Base-by-base conservation (phyloP, 73 alveolate genomes). In the Diophrys sp. region DNA sequence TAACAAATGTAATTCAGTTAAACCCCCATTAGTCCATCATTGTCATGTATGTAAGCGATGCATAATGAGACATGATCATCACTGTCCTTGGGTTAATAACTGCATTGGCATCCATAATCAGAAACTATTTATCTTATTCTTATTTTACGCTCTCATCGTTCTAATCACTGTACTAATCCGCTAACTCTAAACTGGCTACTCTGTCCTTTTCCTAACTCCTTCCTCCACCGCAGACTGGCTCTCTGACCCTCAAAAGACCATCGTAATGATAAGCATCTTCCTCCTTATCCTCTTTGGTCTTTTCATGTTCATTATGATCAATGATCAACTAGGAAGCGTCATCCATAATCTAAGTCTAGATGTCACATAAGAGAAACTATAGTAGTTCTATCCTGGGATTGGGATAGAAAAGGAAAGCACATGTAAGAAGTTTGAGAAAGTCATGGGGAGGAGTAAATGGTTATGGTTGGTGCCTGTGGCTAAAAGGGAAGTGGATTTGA, bases 51-150 rank as follows among this genome's bases (percentile, higher is more conserved):
- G 95, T 55, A 76, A 69, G 25, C 33, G 80, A 23, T 89, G 95
- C 79, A 57, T 89, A 0, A 76, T 73, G 0, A 84, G 53, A 33
- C 84, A 84, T 92, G 95, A 89, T 68, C 95, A 89, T 33, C 95
- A 89, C 34, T 89, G 95, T 56, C 92, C 95, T 0, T 89, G 95
- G 92, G 79, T 89, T 67, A 84, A 83, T 67, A 89, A 89, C 54
- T 89, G 95, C 33, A 89, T 84, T 0, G 95, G 95, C 28, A 2
- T 54, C 24, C 70, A 78, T 55, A 88, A 89, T 70, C 74, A 73
- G 54, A 88, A 88, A 54, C 77, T 31, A 8, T 88, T 88, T 78
- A 27, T 83, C 14, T 82, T 71, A 8, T 67, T 83, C 29, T 56
- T 75, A 11, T 74, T 31, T 2, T 75, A 75, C 75, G 56, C 25